Base-by-base conservation (phyloP, 2,329 filamentous ascomycete species). In the Davidsoniella virescens region DNA sequence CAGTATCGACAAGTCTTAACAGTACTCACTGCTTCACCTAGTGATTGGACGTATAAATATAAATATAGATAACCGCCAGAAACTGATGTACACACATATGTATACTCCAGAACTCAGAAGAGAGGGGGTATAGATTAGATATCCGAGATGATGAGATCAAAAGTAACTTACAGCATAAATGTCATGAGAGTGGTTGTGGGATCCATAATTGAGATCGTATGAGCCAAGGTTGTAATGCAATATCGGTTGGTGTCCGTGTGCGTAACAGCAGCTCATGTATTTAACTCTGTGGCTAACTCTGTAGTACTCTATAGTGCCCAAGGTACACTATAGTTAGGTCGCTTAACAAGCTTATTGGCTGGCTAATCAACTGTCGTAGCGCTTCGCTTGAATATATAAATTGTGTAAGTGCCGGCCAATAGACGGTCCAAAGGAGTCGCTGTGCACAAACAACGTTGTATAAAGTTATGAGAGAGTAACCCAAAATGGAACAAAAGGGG, bases 141-240 rank as follows among this genome's bases (percentile, higher is more conserved):
- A 14, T 16, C 6, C 7, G 38, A n/a, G 55, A 57, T 52, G 52
- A 59, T 52, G 58, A 58, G 52, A 59, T 5, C 4, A 23, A 26
- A 29, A 44, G 3, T n/a, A 10, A 78, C 76, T 75, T 68, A 81
- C 78, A 81, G 64, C 65, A 78, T 71, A 62, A 84, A 83, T 54
- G 80, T 82, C 61, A 82, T 72, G 57, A 84, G 75, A 53, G 80
- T 80, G 18, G 78, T 82, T 40, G 70, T 70, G 49, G 74, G 74
- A 63, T 78, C 73, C 74, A 78, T 76, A 60, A 49, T 57, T 55
- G n/a, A 20, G 16, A 9, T 33, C 14, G 16, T 16, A 33, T 26
- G 17, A 33, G 18, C 18, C 4, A 20, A 2, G 26, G 26, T 7
- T 29, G 26, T 29, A 29, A 29, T 29, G 25, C 25, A 29, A 29